Conservation (phyloP, 2,329 filamentous ascomycete species). For the Cytospora paraplurivora region DNA sequence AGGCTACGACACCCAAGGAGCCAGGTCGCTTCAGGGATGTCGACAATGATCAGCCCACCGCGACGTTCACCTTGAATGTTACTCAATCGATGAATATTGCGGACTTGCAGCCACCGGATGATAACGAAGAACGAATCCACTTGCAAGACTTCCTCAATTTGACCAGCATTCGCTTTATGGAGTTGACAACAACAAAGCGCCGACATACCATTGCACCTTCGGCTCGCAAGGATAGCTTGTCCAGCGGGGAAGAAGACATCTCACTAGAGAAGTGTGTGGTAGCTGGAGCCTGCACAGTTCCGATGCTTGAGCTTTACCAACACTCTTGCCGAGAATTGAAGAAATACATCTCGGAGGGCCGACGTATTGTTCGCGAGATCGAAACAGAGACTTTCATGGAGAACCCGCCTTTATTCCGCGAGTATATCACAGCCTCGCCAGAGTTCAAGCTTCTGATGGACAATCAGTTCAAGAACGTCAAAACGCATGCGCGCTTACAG, state of each 20-base stretch:
- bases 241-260: slow-evolving; percentile 51
- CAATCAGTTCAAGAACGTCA: slow-evolving; percentile 96
- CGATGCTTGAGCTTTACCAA: slow-evolving; percentile 92
- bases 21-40: slow-evolving; percentile 59
- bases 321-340: slow-evolving; percentile 95
- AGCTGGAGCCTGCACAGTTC: slow-evolving; percentile 86
- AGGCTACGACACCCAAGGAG: slow-evolving; percentile 57
- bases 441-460: slow-evolving; percentile 89
- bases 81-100: slow-evolving; percentile 28
- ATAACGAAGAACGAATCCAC: slow-evolving; percentile 66
- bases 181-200: slow-evolving; percentile 93
- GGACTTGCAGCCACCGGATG: slow-evolving; percentile 48
- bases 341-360: slow-evolving; percentile 92
- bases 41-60: slow-evolving; percentile 49
- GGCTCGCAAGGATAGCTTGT: slow-evolving; percentile 45
- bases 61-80: slow-evolving; percentile 48
- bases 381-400: slow-evolving; percentile 86
- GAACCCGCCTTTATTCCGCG: slow-evolving; percentile 86
- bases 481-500: slow-evolving; percentile 83
- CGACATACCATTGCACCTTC: slow-evolving; percentile 75
- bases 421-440: slow-evolving; percentile 83
- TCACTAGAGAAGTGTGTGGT: slow-evolving; percentile 79
- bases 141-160: slow-evolving; percentile 92
- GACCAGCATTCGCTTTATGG: slow-evolving; percentile 98
- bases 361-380: slow-evolving; percentile 86